phyloP scores from a whole-genome alignment of 2,329 filamentous ascomycete species.

The Diaporthe amygdali region DNA sequence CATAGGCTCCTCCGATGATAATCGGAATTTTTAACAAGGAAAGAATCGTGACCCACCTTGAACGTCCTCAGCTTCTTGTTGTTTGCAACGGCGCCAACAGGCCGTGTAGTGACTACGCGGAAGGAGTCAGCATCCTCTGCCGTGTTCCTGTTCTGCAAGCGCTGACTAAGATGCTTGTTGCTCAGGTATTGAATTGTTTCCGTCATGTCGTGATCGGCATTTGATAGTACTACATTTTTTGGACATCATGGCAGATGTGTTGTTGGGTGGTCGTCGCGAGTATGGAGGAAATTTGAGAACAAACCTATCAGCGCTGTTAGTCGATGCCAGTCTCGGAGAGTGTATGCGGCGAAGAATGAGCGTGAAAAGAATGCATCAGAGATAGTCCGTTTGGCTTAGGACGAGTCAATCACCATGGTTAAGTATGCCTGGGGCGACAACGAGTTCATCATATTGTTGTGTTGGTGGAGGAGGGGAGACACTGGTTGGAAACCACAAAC shows the following conservation, averaged over 20 bases:
- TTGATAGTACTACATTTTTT: slow-evolving; percentile 49
- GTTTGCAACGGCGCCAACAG: neutral
- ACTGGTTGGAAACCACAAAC: slow-evolving; percentile 22
- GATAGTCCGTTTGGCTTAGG: slow-evolving; percentile 53
- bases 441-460: slow-evolving; percentile 60
- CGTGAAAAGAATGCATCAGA: slow-evolving; percentile 39
- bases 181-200: slow-evolving; percentile 31
- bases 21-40: slow-evolving; percentile 27
- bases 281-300: slow-evolving; percentile 20
- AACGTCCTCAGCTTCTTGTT: neutral
- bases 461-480: slow-evolving; percentile 23
- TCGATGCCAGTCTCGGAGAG: neutral
- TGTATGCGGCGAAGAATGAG: neutral
- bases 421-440: slow-evolving; percentile 65
- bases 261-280: neutral
- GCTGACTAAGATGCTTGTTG: neutral
- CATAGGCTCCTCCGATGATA: slow-evolving; percentile 49
- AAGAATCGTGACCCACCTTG: slow-evolving; percentile 34
- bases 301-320: slow-evolving; percentile 30
- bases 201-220: slow-evolving; percentile 43
- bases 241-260: slow-evolving; percentile 42
- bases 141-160: neutral
- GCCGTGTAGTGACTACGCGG: neutral
- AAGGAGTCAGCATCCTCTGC: slow-evolving; percentile 11
- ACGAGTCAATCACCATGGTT: slow-evolving; percentile 62